These are phyloP conservation scores for Trichodelitschia bisporula DNA, from an alignment of 495 filamentous ascomycete species.

Conservation along the genomic window DNA sequence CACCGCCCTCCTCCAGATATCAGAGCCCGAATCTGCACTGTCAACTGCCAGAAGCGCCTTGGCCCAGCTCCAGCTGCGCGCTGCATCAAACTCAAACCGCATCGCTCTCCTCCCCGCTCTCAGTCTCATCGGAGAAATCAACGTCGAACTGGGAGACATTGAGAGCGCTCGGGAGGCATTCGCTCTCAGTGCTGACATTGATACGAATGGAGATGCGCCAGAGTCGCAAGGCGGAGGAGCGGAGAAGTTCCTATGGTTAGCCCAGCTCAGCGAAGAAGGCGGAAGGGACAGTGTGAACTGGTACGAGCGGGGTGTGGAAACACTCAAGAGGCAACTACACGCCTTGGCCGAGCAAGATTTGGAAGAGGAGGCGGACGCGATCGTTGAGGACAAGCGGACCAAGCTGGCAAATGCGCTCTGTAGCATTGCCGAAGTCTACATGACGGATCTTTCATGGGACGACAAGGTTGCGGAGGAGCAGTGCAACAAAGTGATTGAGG, in stretches of 20 bases:
- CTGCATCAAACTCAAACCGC: slow-evolving; percentile 14
- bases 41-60: slow-evolving; percentile 36
- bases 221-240: slow-evolving; percentile 50
- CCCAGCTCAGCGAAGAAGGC: slow-evolving; percentile 74
- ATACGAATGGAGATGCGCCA: slow-evolving; percentile 39
- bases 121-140: slow-evolving; percentile 60
- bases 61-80: slow-evolving; percentile 17
- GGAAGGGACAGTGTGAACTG: slow-evolving; percentile 62
- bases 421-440: slow-evolving; percentile 80
- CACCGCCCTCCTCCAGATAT: slow-evolving; percentile 40
- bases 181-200: slow-evolving; percentile 38
- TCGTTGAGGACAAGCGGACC: slow-evolving; percentile 34
- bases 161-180: slow-evolving; percentile 46
- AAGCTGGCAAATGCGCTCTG: slow-evolving; percentile 74
- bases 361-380: slow-evolving; percentile 16
- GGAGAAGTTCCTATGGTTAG: slow-evolving; percentile 89
- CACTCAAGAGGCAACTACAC: slow-evolving; percentile 41
- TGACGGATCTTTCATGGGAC: slow-evolving; percentile 88
- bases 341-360: slow-evolving; percentile 18
- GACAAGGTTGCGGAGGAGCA: slow-evolving; percentile 64
- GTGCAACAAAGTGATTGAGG: slow-evolving; percentile 67
- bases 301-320: slow-evolving; percentile 60
- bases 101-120: slow-evolving; percentile 33
- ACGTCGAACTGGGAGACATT: slow-evolving; percentile 61
- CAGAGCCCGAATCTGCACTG: slow-evolving; percentile 44